These are phyloP conservation scores for Metschnikowia gelsemii DNA, from an alignment of 805 yeast species.

Conservation along the genomic window DNA sequence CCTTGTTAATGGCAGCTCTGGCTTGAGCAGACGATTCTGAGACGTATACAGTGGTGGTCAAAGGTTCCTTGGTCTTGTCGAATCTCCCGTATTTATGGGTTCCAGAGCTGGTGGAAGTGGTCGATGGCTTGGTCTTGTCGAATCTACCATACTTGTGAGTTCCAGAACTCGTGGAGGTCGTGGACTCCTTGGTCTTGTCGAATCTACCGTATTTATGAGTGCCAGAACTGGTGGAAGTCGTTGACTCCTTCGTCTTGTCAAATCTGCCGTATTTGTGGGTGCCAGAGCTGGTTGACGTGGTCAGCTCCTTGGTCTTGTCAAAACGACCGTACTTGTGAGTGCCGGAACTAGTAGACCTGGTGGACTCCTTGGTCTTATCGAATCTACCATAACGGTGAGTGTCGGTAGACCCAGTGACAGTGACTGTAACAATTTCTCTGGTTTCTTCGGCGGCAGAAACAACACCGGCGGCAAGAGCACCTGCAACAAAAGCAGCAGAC, in stretches of 20 bases:
- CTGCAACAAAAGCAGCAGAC: slow-evolving; percentile 18
- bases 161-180: slow-evolving; percentile 23
- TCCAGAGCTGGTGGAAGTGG: slow-evolving; percentile 32
- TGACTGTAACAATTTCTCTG: slow-evolving; percentile 19
- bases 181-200: slow-evolving; percentile 17
- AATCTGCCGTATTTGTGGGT: slow-evolving; percentile 60
- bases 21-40: slow-evolving; percentile 17
- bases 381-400: slow-evolving; percentile 26
- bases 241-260: slow-evolving; percentile 43
- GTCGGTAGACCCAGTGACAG: slow-evolving; percentile 20
- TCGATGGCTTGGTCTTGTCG: slow-evolving; percentile 37
- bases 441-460: slow-evolving; percentile 19
- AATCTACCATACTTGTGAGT: slow-evolving; percentile 34
- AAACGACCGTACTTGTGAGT: slow-evolving; percentile 22
- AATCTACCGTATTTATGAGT: slow-evolving; percentile 29
- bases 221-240: slow-evolving; percentile 25
- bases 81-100: slow-evolving; percentile 37
- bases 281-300: slow-evolving; percentile 14
- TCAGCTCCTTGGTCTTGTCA: slow-evolving; percentile 20
- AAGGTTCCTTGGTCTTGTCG: slow-evolving; percentile 33
- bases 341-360: slow-evolving; percentile 18
- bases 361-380: slow-evolving; percentile 22
- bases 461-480: slow-evolving; percentile 19
- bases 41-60: slow-evolving; percentile 37
- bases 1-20: slow-evolving; percentile 17